A percentile compares a stretch with the other conserved stretches of the same genome.
Evolutionary conservation across 2,329 filamentous ascomycete species (phyloP).

Genomic region (Fusarium sororula): DNA sequence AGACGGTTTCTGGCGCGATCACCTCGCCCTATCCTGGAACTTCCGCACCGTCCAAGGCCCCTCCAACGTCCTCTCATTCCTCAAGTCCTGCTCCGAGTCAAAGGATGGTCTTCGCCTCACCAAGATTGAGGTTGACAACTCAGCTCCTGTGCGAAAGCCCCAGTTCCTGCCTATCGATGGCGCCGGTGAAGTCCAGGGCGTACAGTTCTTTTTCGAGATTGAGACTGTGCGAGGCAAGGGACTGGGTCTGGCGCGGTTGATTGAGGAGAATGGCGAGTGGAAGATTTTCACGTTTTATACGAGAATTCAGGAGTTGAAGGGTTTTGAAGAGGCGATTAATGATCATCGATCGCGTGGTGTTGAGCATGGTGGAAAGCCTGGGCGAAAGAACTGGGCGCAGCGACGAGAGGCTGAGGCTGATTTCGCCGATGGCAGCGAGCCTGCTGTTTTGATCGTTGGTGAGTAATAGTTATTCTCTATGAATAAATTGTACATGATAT

Average conservation of each 20-base stretch:
- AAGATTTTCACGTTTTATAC: slow-evolving; percentile 73
- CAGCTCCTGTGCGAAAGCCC: slow-evolving; percentile 53
- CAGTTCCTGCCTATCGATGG: slow-evolving; percentile 58
- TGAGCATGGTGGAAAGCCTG: slow-evolving; percentile 61
- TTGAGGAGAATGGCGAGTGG: slow-evolving; percentile 58
- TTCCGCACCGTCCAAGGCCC: slow-evolving; percentile 61
- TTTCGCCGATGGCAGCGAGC: slow-evolving; percentile 58
- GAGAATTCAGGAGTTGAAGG: slow-evolving; percentile 62
- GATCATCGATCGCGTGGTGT: slow-evolving; percentile 63
- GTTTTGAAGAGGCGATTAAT: slow-evolving; percentile 60
- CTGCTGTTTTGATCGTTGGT: slow-evolving; percentile 70
- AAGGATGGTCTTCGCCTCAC: slow-evolving; percentile 53
- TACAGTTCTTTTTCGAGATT: slow-evolving; percentile 66
- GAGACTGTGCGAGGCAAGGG: slow-evolving; percentile 64
- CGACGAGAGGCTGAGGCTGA: slow-evolving; percentile 57
- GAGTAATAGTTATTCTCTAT: slow-evolving; percentile 21
- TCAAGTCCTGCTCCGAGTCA: slow-evolving; percentile 45
- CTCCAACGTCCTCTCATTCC: slow-evolving; percentile 50
- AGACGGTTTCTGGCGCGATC: slow-evolving; percentile 67
- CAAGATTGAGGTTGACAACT: slow-evolving; percentile 58
- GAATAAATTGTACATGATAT: too few species aligned
- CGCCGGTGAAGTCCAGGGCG: slow-evolving; percentile 57
- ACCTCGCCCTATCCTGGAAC: slow-evolving; percentile 65
- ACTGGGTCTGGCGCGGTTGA: slow-evolving; percentile 64
- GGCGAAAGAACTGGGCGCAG: slow-evolving; percentile 69